Evolutionary conservation across 2,329 filamentous ascomycete genomes (phyloP).

Genomic region (Rhynchosporium agropyri): DNA sequence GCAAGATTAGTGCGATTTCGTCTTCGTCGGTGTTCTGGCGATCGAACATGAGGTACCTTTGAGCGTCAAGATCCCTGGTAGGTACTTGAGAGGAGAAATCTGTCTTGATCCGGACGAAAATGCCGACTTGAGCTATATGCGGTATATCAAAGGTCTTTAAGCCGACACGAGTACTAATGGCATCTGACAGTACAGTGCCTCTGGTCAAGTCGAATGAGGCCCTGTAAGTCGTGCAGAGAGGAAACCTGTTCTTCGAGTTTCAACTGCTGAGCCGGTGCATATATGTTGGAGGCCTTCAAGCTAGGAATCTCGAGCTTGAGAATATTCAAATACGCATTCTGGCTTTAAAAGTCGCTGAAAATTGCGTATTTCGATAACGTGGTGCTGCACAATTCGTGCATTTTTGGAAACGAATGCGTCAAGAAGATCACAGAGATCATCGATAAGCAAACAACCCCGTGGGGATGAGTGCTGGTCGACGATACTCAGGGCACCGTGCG

Average conservation of each 20-base stretch:
- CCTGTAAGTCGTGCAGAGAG: too few relatives aligned
- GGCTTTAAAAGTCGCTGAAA: background rate
- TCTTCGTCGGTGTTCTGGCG: background rate
- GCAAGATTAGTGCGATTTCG: background rate
- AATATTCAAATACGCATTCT: too few relatives aligned
- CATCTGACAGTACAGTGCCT: too few relatives aligned
- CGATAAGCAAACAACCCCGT: background rate
- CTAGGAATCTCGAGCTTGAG: background rate
- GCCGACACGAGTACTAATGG: too few relatives aligned
- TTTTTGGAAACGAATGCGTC: background rate
- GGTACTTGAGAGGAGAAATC: background rate
- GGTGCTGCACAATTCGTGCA: background rate
- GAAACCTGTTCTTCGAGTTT: background rate
- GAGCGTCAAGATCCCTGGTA: background rate
- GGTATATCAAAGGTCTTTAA: too few relatives aligned
- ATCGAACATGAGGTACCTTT: background rate
- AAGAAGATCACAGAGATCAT: constrained; percentile 1
- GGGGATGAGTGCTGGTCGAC: background rate
- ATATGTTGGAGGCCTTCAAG: background rate
- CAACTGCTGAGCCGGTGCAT: background rate
- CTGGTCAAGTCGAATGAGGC: too few relatives aligned
- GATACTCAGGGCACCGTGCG: background rate
- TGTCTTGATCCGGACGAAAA: too few relatives aligned
- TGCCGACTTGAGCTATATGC: too few relatives aligned
- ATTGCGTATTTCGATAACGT: background rate